phyloP scores from a whole-genome alignment of 495 filamentous ascomycete genomes.

The Aspergillus avenaceus region DNA sequence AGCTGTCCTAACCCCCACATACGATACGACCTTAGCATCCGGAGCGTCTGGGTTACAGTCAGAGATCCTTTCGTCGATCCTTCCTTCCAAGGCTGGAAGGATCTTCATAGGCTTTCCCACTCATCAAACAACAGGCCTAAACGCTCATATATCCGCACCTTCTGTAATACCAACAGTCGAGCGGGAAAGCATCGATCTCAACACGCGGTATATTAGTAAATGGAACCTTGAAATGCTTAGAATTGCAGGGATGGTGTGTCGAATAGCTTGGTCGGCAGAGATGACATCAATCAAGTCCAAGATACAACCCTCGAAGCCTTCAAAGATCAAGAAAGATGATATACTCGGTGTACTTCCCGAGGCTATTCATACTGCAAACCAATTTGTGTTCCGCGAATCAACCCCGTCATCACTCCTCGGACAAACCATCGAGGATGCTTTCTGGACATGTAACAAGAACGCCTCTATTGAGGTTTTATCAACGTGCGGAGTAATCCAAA shows the following conservation, averaged over 20 bases:
- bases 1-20: slow-evolving; percentile 83
- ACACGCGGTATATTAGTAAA: slow-evolving; percentile 84
- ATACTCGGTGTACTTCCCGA: slow-evolving; percentile 66
- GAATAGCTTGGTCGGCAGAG: slow-evolving; percentile 81
- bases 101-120: slow-evolving; percentile 99
- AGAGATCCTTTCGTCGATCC: slow-evolving; percentile 83
- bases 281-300: slow-evolving; percentile 67
- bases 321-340: slow-evolving; percentile 55
- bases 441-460: slow-evolving; percentile 85
- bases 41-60: slow-evolving; percentile 55
- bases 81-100: slow-evolving; percentile 80
- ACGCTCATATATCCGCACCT: slow-evolving; percentile 95
- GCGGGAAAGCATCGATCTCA: slow-evolving; percentile 92
- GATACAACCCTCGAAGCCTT: slow-evolving; percentile 40
- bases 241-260: slow-evolving; percentile 82
- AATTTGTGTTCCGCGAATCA: slow-evolving; percentile 82
- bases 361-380: slow-evolving; percentile 64
- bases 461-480: slow-evolving; percentile 82
- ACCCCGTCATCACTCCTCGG: slow-evolving; percentile 80
- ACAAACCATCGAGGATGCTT: slow-evolving; percentile 82
- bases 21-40: slow-evolving; percentile 71
- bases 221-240: slow-evolving; percentile 98
- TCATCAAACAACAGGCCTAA: slow-evolving; percentile 89
- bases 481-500: slow-evolving; percentile 76
- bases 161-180: slow-evolving; percentile 99